Base-by-base conservation (phyloP, 305 asterid species). In the Fraxinus albicans region DNA sequence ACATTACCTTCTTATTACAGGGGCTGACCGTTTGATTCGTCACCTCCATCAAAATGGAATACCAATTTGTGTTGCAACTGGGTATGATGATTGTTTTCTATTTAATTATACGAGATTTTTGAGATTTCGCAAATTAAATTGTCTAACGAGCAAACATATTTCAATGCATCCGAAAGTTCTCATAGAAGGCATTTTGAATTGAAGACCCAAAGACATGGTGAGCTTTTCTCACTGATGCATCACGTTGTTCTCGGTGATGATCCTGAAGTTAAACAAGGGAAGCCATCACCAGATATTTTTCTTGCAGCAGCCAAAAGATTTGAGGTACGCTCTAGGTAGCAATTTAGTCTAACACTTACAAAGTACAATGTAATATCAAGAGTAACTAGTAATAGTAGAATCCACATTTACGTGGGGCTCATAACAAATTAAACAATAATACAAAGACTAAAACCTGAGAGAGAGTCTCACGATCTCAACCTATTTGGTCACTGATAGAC, bases 41-140 rank as follows among this genome's bases (percentile, higher is more conserved):
- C 97, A 94, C 90, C 97, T 96, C 86, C 95, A 93, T 89, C 89
- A 91, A 44, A 96, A 89, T 55, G 95, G 96, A 75, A 85, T 94
- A 79, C 99, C 99, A 84, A 94, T 96, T 40, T 92, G 93, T 90
- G 96, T 96, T 85, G 99, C 97, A 67, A 94, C 99, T 1, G 99
- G 98, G 98, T 94, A 90, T 40, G 86, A 38, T 80, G 73, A 83
- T 79, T 17, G 38, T 72, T 55, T 78, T 27, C 73, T 85, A 60
- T 42, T 73, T 73, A 81, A 63, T 47, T 47, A 4, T 25, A 21
- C 5, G 77, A 63, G 75, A 33, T 34, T 77, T 78, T 63, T 44
- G n/a, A 29, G 29, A 36, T 21, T 31, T 85, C 76, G 3, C 8
- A 9, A 72, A 34, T 53, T 77, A 69, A 79, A 21, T 82, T 36